A percentile compares a stretch with the other conserved stretches of the same genome.
These are phyloP conservation scores for Bruguiera sexangula DNA, from an alignment of 345 rosid species.

Conservation along the genomic window DNA sequence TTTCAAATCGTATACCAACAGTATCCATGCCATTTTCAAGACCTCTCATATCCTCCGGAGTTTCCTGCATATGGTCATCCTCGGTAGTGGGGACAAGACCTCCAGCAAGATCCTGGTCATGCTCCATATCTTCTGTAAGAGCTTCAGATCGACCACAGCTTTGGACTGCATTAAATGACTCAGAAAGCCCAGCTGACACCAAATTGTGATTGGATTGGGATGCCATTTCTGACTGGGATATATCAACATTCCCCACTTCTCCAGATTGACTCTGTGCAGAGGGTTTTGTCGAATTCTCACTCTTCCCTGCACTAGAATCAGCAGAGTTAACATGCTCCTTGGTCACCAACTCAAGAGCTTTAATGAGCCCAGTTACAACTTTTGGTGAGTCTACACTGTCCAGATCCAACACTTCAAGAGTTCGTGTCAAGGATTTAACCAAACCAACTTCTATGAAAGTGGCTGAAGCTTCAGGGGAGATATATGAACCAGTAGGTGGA, in stretches of 20 bases:
- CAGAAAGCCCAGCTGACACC: constrained; percentile 47
- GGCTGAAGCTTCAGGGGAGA: constrained; percentile 83
- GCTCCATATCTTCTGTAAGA: constrained; percentile 91
- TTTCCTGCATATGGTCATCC: constrained; percentile 90
- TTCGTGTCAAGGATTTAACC: constrained; percentile 66
- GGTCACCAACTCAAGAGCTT: constrained; percentile 85
- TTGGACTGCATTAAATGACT: constrained; percentile 47
- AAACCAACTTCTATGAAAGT: constrained; percentile 86
- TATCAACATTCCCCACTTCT: constrained; percentile 53
- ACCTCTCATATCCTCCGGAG: constrained; percentile 66
- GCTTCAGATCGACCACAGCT: constrained; percentile 71
- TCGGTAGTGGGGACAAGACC: constrained; percentile 64
- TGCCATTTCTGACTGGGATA: constrained; percentile 54
- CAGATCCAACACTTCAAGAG: constrained; percentile 85
- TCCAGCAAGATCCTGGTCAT: constrained; percentile 82
- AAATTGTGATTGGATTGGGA: constrained; percentile 57
- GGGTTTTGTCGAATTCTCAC: constrained; percentile 59
- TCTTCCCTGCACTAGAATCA: constrained; percentile 51
- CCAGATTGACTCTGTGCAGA: constrained; percentile 46
- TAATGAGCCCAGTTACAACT: constrained; percentile 72
- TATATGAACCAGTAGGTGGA: constrained; percentile 71
- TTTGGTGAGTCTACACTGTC: constrained; percentile 84
- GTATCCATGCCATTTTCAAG: constrained; percentile 68
- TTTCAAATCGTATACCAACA: constrained; percentile 70
- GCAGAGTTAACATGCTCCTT: constrained; percentile 79